Evolutionary conservation across 345 rosid genomes (phyloP).

Genomic region (Camelina laxa): DNA sequence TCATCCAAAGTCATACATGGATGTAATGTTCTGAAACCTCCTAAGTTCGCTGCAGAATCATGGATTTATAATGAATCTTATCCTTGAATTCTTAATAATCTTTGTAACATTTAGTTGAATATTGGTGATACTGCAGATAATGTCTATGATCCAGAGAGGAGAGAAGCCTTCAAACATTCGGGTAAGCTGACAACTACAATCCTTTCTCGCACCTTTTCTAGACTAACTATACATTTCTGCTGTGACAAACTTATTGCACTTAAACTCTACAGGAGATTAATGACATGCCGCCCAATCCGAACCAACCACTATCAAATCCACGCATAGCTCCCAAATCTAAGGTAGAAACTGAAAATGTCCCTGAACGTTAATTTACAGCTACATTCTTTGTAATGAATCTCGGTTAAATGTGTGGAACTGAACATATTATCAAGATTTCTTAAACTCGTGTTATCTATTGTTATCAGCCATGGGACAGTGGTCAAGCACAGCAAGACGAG

Average conservation of each 20-base stretch:
- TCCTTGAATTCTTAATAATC: neutral
- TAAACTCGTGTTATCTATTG: neutral
- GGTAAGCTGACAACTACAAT: slow-evolving; percentile 46
- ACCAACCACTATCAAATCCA: slow-evolving; percentile 74
- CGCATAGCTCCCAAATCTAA: slow-evolving; percentile 77
- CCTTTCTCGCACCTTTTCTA: slow-evolving; percentile 23
- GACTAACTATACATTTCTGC: neutral
- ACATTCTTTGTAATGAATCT: neutral
- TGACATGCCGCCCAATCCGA: slow-evolving; percentile 88
- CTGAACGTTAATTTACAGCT: neutral
- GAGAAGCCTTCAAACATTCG: slow-evolving; percentile 92
- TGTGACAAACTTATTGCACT: slow-evolving; percentile 14
- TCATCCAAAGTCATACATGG: slow-evolving; percentile 93
- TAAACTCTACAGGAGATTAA: slow-evolving; percentile 69
- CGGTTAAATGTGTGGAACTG: slow-evolving; percentile 8
- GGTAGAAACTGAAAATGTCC: slow-evolving; percentile 48
- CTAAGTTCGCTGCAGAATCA: neutral
- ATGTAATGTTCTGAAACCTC: slow-evolving; percentile 55
- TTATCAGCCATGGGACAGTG: slow-evolving; percentile 81
- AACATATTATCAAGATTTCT: neutral
- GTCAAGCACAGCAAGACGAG: slow-evolving; percentile 54
- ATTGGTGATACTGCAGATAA: slow-evolving; percentile 59
- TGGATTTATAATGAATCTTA: slow-evolving; percentile 1
- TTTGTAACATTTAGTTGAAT: slow-evolving; percentile 8
- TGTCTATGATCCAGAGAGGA: slow-evolving; percentile 95